Conservation (phyloP, 257 asterid genomes). For the Lithospermum erythrorhizon region DNA sequence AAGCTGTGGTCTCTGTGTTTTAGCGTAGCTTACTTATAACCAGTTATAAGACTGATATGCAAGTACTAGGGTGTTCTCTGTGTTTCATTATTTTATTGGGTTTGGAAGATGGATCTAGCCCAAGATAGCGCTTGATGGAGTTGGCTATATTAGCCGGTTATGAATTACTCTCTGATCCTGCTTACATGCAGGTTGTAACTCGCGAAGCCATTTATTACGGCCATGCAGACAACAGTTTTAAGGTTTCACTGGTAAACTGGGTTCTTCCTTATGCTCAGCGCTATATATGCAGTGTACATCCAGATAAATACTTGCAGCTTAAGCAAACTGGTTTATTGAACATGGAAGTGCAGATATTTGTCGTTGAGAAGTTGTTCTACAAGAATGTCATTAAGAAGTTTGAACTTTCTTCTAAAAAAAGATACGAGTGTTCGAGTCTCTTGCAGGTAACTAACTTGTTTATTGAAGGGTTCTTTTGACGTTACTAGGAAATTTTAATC, state of each 20-base stretch:
- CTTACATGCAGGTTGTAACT: conserved; percentile 55
- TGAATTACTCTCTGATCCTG: not conserved
- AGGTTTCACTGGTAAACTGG: conserved; percentile 66
- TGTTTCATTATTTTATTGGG: no score
- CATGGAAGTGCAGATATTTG: conserved; percentile 45
- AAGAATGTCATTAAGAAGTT: conserved; percentile 46
- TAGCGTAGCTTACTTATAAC: no score
- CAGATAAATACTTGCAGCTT: conserved; percentile 48
- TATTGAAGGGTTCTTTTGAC: not conserved
- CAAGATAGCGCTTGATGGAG: no score
- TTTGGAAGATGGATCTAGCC: no score
- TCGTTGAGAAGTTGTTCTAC: conserved; percentile 64
- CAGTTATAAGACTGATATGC: no score
- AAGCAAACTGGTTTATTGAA: conserved; percentile 48
- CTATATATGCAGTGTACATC: conserved; percentile 39
- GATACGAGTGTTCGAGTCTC: conserved; percentile 58
- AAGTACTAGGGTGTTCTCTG: no score
- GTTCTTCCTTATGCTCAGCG: conserved; percentile 97
- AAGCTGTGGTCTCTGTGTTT: no score
- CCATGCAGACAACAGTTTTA: conserved; percentile 38
- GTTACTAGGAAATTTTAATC: not conserved
- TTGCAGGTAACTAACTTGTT: conserved; percentile 48
- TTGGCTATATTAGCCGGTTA: no score
- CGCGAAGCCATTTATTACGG: conserved; percentile 67
- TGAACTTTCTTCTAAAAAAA: conserved; percentile 42